phyloP scores from a whole-genome alignment of 2,329 filamentous ascomycete species.

The Endothia cerciana region DNA sequence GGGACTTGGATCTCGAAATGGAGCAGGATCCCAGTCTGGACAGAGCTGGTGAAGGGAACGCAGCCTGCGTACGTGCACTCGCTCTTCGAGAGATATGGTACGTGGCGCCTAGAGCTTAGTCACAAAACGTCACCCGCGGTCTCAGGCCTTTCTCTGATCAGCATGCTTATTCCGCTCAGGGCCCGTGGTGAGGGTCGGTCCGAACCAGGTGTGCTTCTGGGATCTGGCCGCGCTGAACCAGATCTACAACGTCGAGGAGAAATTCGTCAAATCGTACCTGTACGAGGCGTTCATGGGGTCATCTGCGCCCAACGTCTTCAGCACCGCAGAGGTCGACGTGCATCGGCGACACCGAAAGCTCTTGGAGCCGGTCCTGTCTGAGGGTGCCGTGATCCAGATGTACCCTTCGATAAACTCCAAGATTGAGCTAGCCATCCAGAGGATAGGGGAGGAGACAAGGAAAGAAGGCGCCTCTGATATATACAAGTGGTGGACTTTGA shows the following conservation, averaged over 20 bases:
- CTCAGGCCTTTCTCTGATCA: neutral
- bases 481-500: slow-evolving; percentile 57
- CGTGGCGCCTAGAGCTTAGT: neutral
- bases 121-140: neutral
- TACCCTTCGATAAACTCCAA: slow-evolving; percentile 42
- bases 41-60: slow-evolving; percentile 26
- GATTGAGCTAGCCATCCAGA: slow-evolving; percentile 45
- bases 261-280: slow-evolving; percentile 36
- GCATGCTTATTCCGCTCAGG: slow-evolving; percentile 15
- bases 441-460: slow-evolving; percentile 49
- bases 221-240: slow-evolving; percentile 32
- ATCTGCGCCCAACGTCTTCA: slow-evolving; percentile 42
- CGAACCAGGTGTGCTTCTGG: slow-evolving; percentile 34
- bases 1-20: slow-evolving; percentile 36
- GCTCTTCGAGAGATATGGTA: slow-evolving; percentile 35
- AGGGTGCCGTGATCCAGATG: slow-evolving; percentile 39
- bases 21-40: slow-evolving; percentile 30
- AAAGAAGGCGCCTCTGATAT: slow-evolving; percentile 46
- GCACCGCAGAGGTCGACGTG: slow-evolving; percentile 42
- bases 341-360: slow-evolving; percentile 47
- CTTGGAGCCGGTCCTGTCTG: slow-evolving; percentile 45
- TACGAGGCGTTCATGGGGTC: slow-evolving; percentile 31
- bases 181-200: slow-evolving; percentile 35
- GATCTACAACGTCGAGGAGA: slow-evolving; percentile 37
- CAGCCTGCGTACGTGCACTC: slow-evolving; percentile 33